Evolutionary conservation across 2,329 filamentous ascomycete genomes (phyloP), one percentile per base, ranked within the genome.

Genomic region (Aspergillus pseudoterreus): DNA sequence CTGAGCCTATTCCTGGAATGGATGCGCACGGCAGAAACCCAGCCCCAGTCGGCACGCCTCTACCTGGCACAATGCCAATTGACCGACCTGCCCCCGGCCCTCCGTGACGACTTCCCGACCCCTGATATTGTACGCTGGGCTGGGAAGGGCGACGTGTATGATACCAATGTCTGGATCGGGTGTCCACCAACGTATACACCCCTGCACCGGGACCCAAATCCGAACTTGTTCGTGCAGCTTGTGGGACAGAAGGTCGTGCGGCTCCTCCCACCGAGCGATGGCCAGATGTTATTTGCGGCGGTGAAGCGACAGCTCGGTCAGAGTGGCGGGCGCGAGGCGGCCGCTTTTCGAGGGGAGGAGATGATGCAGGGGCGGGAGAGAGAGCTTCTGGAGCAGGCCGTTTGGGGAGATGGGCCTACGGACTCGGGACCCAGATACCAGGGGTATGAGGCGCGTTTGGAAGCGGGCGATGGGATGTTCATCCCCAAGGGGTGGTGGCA

Each of bases 401-500:
- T 96, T 2, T 97, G 92, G 94, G 73, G 69, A 19, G 59, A 63
- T 45, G 57, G 55, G 2, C 44, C 61, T 24, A 62, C 55, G 1
- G 57, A 55, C 2, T 58, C 61, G 2, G 64, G 64, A 3, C 56
- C 52, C 6, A 56, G 65, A 2, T 53, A 47, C 17, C 59, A 62
- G 43, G 59, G 73, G 61, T 58, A 69, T 55, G 81, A 90, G 63
- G 82, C 79, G 1, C 66, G 72, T 4, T 65, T 97, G 12, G 69
- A 73, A 0, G 75, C 81, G 4, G 88, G 87, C 0, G 87, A 94
- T 71, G 83, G 80, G 1, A 63, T 95, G 8, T 94, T 90, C 66
- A 90, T 95, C 35, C 90, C 90, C 0, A 82, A 83, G 53, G 87
- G 87, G 1, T 94, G 89, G 88, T 95, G 90, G 90, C 90, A 95